Evolutionary conservation across 73 alveolate genomes (phyloP), one percentile per base, ranked within the genome.

Genomic region (Paramecium octaurelia): DNA sequence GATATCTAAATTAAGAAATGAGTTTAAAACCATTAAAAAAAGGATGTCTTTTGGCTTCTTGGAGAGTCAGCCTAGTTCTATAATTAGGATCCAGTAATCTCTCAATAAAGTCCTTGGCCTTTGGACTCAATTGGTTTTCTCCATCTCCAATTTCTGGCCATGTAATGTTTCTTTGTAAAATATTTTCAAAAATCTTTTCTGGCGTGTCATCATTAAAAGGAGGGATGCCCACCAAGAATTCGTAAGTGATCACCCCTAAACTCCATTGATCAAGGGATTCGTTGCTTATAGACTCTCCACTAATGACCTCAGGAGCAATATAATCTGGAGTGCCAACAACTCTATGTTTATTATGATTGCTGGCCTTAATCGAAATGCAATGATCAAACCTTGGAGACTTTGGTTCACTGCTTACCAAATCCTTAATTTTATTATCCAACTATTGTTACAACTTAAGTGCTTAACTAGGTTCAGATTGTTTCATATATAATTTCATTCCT

Each of bases 281-380:
- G 48, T 96, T 95, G 93, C 27, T 80, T 21, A 42, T 43, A 94
- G 98, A 14, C 92, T 96, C 35, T 77, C 92, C 86, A 95, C 97
- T 69, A 85, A 98, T 94, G 85, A 97, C 97, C 93, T 98, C 99
- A 8, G 99, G 99, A 12, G 99, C 99, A 76, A 98, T 92, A 94
- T 98, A 98, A 21, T 96, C 98, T 4, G 99, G 97, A 20, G 99
- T 98, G 6, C 99, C 99, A 23, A 97, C 93, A 60, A 94, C 92
- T 48, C 97, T 96, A 42, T 94, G 93, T 64, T 95, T 89, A 48
- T 89, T 40, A 36, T 46, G 40, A 71, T 85, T 83, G 36, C 77
- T 68, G 4, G 84, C 46, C 12, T 64, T 64, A n/a, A 50, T 58
- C 57, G 73, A 57, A 58, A 64, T 64, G 31, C 84, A 86, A 69